Evolutionary conservation across 139 green algal species (phyloP).

Genomic region (Desmodesmus armatus): DNA sequence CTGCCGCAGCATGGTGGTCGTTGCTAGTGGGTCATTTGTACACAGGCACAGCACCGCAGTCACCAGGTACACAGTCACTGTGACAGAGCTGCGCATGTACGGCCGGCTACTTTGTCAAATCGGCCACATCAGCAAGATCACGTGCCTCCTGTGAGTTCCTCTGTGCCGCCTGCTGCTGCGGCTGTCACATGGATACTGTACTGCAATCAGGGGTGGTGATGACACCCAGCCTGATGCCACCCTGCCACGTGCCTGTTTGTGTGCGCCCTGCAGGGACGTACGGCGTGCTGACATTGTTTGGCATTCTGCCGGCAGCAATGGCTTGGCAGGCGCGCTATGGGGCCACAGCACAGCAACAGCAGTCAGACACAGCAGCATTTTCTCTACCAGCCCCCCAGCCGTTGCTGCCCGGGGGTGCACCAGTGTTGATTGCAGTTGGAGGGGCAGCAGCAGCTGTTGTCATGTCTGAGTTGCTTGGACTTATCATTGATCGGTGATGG

Average conservation of each 20-base stretch:
- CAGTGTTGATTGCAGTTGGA: slow-evolving; percentile 53
- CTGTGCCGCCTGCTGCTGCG: too few relatives aligned
- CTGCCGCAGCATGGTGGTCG: background rate
- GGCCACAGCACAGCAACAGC: slow-evolving; percentile 10
- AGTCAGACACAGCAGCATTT: background rate
- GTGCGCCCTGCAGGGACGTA: slow-evolving; percentile 66
- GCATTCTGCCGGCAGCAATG: slow-evolving; percentile 78
- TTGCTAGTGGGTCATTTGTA: background rate
- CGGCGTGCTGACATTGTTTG: slow-evolving; percentile 81
- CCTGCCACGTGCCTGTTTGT: background rate
- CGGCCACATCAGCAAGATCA: too few relatives aligned
- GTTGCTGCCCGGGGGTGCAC: slow-evolving; percentile 62
- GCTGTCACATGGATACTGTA: too few relatives aligned
- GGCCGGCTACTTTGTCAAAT: too few relatives aligned
- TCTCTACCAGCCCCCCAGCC: background rate
- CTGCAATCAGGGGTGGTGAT: too few relatives aligned
- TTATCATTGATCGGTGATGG: background rate
- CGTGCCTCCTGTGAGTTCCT: too few relatives aligned
- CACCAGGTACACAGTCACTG: too few relatives aligned
- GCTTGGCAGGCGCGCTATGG: slow-evolving; percentile 67
- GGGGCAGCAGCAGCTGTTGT: slow-evolving; percentile 58
- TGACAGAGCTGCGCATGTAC: too few relatives aligned
- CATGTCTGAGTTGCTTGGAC: slow-evolving; percentile 16
- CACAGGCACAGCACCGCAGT: too few relatives aligned
- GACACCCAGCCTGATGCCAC: too few relatives aligned